These are phyloP conservation scores for Debaryomyces hansenii DNA, from an alignment of 805 yeast genomes.

Conservation along the genomic window DNA sequence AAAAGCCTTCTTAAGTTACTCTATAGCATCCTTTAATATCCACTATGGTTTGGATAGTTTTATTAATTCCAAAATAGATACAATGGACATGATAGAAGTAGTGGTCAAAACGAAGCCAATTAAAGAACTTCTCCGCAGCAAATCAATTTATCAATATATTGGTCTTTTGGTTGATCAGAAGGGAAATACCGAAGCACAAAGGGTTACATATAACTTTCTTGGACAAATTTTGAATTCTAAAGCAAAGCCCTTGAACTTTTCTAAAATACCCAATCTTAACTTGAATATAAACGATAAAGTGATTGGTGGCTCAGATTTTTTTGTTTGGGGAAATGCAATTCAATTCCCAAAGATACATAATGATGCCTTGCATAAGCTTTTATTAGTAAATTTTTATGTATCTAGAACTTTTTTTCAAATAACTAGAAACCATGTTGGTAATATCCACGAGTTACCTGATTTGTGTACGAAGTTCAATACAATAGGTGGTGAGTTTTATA, in stretches of 20 bases:
- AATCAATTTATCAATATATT: slow-evolving; percentile 1
- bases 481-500: slow-evolving; percentile 15
- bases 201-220: slow-evolving; percentile 2
- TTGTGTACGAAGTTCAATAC: slow-evolving; percentile 16
- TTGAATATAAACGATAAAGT: background rate
- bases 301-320: background rate
- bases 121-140: background rate
- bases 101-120: background rate
- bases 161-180: background rate
- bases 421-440: background rate
- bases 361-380: slow-evolving; percentile 2
- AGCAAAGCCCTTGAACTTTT: background rate
- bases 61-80: slow-evolving; percentile 8
- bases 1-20: slow-evolving; percentile 4
- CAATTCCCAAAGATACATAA: background rate
- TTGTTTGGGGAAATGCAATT: background rate
- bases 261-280: background rate
- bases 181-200: background rate
- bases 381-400: slow-evolving; percentile 11
- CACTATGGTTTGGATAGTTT: slow-evolving; percentile 10
- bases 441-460: slow-evolving; percentile 9
- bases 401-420: slow-evolving; percentile 12
- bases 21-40: slow-evolving; percentile 8
- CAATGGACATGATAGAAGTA: slow-evolving; percentile 3
- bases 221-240: background rate